Conservation (phyloP, 176 grass and related monocot species). For the Phoenix roebelenii region DNA sequence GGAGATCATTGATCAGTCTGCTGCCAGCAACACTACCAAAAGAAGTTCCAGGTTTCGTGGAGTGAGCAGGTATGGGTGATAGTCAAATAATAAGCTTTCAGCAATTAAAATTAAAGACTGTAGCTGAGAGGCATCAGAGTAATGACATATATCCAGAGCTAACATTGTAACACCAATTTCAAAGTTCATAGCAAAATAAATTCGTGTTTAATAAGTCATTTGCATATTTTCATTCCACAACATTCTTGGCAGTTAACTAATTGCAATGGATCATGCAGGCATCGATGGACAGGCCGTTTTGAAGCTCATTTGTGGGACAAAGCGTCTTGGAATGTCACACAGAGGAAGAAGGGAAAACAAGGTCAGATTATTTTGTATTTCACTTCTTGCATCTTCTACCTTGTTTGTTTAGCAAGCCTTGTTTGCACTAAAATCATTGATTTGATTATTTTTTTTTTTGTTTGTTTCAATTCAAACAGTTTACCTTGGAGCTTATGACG, state of each 20-base stretch:
- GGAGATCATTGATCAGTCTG: constrained; percentile 11
- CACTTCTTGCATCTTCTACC: not conserved
- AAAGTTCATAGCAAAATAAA: not conserved
- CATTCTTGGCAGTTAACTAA: not conserved
- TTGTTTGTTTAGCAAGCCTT: not conserved
- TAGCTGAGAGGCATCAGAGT: too few species aligned
- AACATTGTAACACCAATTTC: too few species aligned
- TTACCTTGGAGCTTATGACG: constrained; percentile 40
- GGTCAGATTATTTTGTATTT: constrained; percentile 16
- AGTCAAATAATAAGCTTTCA: too few species aligned
- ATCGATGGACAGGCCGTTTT: constrained; percentile 51
- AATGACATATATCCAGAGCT: too few species aligned
- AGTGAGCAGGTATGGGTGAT: constrained; percentile 44
- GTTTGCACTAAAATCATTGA: not conserved
- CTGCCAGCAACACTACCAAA: constrained; percentile 26
- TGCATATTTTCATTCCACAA: too few species aligned
- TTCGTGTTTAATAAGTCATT: too few species aligned
- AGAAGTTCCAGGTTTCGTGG: constrained; percentile 66
- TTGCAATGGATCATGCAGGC: constrained; percentile 19
- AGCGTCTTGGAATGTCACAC: constrained; percentile 22
- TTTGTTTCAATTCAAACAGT: constrained; percentile 18
- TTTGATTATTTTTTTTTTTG: not conserved
- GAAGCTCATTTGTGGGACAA: constrained; percentile 81
- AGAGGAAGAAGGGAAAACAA: constrained; percentile 65
- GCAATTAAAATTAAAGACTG: too few species aligned